Evolutionary conservation across 192 early-diverging fungal genomes (phyloP).

Genomic region (Backusella sp.): DNA sequence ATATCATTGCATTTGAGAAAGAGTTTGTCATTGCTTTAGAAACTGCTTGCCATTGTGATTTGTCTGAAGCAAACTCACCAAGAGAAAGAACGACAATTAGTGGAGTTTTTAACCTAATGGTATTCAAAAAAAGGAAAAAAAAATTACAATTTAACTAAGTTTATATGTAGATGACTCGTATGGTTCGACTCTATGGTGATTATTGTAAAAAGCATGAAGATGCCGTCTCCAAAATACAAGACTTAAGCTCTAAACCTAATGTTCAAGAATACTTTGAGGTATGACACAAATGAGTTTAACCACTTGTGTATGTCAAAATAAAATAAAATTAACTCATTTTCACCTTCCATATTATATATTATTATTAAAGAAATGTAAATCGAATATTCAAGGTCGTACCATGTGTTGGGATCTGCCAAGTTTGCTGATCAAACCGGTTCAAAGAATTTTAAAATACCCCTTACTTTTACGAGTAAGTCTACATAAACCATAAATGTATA

Average conservation of each 20-base stretch:
- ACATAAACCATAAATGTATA: not conserved
- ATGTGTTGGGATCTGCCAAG: slow-evolving; percentile 90
- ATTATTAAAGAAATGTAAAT: slow-evolving; percentile 55
- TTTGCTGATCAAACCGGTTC: slow-evolving; percentile 94
- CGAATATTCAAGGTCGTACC: slow-evolving; percentile 65
- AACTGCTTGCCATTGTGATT: slow-evolving; percentile 43
- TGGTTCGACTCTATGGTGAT: slow-evolving; percentile 63
- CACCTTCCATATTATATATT: slow-evolving; percentile 9
- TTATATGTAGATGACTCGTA: slow-evolving; percentile 15
- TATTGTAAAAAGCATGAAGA: slow-evolving; percentile 81
- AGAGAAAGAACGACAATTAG: slow-evolving; percentile 37
- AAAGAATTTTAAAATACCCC: slow-evolving; percentile 93
- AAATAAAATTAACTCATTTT: not conserved
- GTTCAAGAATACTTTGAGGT: slow-evolving; percentile 53
- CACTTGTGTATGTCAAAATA: not conserved
- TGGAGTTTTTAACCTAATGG: slow-evolving; percentile 51
- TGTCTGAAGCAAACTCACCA: slow-evolving; percentile 15
- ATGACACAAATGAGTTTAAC: not conserved
- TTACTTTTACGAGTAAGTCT: slow-evolving; percentile 70
- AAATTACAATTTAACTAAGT: not conserved
- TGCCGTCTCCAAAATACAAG: slow-evolving; percentile 59
- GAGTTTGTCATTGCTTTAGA: slow-evolving; percentile 67
- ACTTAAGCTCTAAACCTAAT: slow-evolving; percentile 46
- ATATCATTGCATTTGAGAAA: slow-evolving; percentile 66
- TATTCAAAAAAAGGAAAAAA: slow-evolving; percentile 18